A percentile compares a stretch with the other conserved stretches of the same genome.
Evolutionary conservation across 768 basidiomycete species (phyloP).

Genomic region (Mycena polygramma): DNA sequence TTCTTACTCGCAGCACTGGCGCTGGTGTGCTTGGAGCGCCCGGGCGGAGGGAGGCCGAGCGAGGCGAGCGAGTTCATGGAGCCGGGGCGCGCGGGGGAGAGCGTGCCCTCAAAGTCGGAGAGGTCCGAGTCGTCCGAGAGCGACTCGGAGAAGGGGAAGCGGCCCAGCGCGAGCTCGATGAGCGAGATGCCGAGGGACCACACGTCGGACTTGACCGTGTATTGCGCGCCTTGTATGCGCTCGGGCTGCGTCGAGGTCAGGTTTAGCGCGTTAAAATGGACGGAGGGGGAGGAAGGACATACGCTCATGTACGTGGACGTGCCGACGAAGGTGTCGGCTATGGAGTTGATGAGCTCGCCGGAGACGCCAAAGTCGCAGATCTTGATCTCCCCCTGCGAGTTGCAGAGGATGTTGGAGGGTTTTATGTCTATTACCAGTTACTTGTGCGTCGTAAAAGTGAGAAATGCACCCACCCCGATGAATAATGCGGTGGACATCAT

Average conservation of each 20-base stretch:
- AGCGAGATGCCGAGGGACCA: conserved; percentile 98
- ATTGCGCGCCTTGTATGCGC: conserved; percentile 98
- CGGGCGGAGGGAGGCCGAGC: conserved; percentile 35
- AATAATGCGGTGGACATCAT: conserved; percentile 97
- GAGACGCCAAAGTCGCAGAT: conserved; percentile 99
- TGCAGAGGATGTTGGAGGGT: conserved; percentile 96
- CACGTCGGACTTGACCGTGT: conserved; percentile 98
- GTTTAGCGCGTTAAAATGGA: conserved; percentile 18
- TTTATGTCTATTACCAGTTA: conserved; percentile 92
- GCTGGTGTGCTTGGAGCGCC: too few relatives aligned
- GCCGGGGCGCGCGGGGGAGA: conserved; percentile 96
- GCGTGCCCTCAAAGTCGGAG: conserved; percentile 84
- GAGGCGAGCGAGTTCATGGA: conserved; percentile 60
- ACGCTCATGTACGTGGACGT: conserved; percentile 99
- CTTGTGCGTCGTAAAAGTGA: too few relatives aligned
- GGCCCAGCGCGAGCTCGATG: conserved; percentile 96
- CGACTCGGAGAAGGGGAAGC: conserved; percentile 95
- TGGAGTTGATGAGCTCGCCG: conserved; percentile 98
- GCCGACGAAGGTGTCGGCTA: conserved; percentile 98
- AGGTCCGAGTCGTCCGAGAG: conserved; percentile 82
- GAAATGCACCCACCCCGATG: conserved; percentile 97
- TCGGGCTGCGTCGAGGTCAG: conserved; percentile 80
- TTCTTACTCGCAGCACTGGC: too few relatives aligned
- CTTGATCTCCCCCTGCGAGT: conserved; percentile 96
- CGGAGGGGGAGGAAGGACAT: conserved; percentile 50